Evolutionary conservation across 192 early-diverging fungal genomes (phyloP).

Genomic region (Chytriomyces confervae): DNA sequence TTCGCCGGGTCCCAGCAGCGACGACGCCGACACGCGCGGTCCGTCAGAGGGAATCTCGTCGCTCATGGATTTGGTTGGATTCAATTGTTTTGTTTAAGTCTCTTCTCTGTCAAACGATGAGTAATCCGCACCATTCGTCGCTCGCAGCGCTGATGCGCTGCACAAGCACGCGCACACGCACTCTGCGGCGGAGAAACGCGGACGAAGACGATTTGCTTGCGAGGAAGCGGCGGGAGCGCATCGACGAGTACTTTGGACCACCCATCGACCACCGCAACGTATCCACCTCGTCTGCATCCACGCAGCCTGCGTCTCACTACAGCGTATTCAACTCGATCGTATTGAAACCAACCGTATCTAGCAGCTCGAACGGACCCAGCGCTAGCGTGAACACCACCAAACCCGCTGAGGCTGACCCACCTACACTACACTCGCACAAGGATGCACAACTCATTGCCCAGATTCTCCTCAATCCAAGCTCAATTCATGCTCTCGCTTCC

Average conservation of each 20-base stretch:
- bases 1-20: background rate
- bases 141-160: no score
- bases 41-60: background rate
- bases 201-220: no score
- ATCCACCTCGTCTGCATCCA: no score
- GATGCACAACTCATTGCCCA: background rate
- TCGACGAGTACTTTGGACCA: no score
- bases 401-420: background rate
- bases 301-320: background rate
- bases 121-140: no score
- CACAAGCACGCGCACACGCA: no score
- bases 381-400: background rate
- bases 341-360: background rate
- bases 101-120: no score
- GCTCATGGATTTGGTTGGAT: background rate
- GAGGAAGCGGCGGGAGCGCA: no score
- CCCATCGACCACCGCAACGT: no score
- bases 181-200: no score
- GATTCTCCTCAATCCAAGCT: background rate
- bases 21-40: background rate
- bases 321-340: background rate
- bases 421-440: no score
- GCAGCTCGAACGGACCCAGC: background rate
- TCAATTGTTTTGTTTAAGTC: no score
- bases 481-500: background rate